Percentiles rank a stretch among this genome's conserved stretches.
Evolutionary conservation across 495 filamentous ascomycete genomes (phyloP).

Genomic region (Xylaria telfairii): DNA sequence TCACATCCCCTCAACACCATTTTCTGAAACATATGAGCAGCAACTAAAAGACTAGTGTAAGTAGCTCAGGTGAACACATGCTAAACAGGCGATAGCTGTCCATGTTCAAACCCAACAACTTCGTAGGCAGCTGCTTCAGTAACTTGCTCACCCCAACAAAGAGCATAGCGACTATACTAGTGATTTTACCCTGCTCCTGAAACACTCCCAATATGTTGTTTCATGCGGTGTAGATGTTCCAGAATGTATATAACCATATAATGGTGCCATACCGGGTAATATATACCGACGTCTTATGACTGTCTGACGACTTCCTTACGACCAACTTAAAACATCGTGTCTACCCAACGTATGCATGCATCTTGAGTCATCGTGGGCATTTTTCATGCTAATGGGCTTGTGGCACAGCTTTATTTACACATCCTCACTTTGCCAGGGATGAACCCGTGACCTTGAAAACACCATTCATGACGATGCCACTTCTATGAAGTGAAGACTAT

Average conservation of each 20-base stretch:
- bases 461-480: background rate
- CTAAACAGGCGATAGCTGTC: background rate
- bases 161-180: background rate
- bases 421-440: background rate
- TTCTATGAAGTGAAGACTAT: background rate
- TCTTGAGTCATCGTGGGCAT: background rate
- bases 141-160: background rate
- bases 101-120: background rate
- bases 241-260: background rate
- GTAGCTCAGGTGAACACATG: background rate
- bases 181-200: constrained; percentile 1
- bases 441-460: background rate
- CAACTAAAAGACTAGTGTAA: too few species aligned
- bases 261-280: background rate
- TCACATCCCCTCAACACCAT: background rate
- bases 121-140: background rate
- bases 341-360: background rate
- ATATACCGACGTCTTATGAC: background rate
- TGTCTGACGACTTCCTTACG: constrained; percentile 3
- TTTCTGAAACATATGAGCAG: background rate
- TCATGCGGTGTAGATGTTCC: background rate
- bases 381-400: background rate
- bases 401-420: background rate
- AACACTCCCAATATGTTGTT: background rate
- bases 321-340: background rate